Conservation (phyloP, 2,329 filamentous ascomycete genomes). For the Sporothrix euskadiensis region DNA sequence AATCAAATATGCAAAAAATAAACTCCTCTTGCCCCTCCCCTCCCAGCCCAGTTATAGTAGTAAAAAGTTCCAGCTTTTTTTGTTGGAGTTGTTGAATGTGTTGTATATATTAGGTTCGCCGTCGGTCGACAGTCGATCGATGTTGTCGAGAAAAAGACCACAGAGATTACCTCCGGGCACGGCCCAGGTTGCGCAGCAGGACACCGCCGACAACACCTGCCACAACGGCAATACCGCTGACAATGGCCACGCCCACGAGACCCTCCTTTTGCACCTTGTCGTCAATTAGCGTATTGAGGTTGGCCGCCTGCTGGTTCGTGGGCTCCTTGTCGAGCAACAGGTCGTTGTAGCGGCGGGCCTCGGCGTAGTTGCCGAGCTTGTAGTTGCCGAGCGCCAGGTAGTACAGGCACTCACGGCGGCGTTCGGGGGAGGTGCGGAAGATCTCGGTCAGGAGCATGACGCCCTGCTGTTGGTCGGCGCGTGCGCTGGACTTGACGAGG, state of each 20-base stretch:
- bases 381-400: slow-evolving; percentile 97
- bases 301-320: slow-evolving; percentile 84
- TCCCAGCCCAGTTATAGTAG: background rate
- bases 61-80: slow-evolving; percentile 24
- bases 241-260: slow-evolving; percentile 88
- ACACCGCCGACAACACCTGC: slow-evolving; percentile 91
- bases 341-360: slow-evolving; percentile 93
- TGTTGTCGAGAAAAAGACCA: no score
- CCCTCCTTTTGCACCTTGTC: slow-evolving; percentile 96
- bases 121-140: background rate
- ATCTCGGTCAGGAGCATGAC: slow-evolving; percentile 94
- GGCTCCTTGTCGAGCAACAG: slow-evolving; percentile 87
- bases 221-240: slow-evolving; percentile 87
- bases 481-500: slow-evolving; percentile 85
- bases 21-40: slow-evolving; percentile 23
- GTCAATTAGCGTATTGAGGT: slow-evolving; percentile 84
- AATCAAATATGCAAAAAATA: slow-evolving; percentile 16
- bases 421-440: slow-evolving; percentile 89
- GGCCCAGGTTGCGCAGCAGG: slow-evolving; percentile 72
- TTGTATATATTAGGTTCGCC: background rate
- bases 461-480: slow-evolving; percentile 88
- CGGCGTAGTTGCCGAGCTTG: slow-evolving; percentile 96
- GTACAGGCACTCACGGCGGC: slow-evolving; percentile 95
- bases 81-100: slow-evolving; percentile 1
- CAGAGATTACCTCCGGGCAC: slow-evolving; percentile 50